These are phyloP conservation scores for Secale cereale DNA, from an alignment of 176 grass and related monocot genomes.

Conservation along the genomic window DNA sequence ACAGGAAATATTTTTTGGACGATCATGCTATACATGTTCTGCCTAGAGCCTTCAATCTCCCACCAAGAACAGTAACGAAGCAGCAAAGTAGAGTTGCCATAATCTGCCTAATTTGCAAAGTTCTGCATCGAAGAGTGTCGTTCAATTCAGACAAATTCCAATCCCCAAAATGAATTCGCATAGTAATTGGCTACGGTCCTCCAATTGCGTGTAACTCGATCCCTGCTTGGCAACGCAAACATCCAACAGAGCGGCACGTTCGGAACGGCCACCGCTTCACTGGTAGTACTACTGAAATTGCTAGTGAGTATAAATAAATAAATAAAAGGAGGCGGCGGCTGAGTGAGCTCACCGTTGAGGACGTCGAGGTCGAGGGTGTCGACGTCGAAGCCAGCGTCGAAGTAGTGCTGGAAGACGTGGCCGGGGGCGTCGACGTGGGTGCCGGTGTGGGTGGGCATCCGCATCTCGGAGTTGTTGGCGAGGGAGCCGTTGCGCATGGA, in stretches of 20 bases:
- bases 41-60: neutral
- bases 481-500: slow-evolving; percentile 63
- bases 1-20: neutral
- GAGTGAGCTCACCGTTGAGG: slow-evolving; percentile 45
- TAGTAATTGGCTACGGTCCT: neutral
- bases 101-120: neutral
- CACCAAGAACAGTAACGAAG: neutral
- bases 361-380: slow-evolving; percentile 62
- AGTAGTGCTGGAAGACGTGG: slow-evolving; percentile 71
- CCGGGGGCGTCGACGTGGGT: slow-evolving; percentile 69
- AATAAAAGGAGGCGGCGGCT: neutral
- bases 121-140: neutral
- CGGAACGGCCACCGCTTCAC: neutral
- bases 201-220: neutral
- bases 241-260: neutral
- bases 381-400: slow-evolving; percentile 63
- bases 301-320: neutral
- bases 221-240: neutral
- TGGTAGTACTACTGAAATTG: neutral
- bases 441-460: slow-evolving; percentile 49
- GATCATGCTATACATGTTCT: neutral
- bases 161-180: neutral
- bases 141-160: neutral
- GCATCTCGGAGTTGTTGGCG: slow-evolving; percentile 60
- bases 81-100: neutral